Evolutionary conservation across 164 flowering plant species (phyloP), one percentile per base, ranked within the genome.

Genomic region (Euptelea pleiosperma): DNA sequence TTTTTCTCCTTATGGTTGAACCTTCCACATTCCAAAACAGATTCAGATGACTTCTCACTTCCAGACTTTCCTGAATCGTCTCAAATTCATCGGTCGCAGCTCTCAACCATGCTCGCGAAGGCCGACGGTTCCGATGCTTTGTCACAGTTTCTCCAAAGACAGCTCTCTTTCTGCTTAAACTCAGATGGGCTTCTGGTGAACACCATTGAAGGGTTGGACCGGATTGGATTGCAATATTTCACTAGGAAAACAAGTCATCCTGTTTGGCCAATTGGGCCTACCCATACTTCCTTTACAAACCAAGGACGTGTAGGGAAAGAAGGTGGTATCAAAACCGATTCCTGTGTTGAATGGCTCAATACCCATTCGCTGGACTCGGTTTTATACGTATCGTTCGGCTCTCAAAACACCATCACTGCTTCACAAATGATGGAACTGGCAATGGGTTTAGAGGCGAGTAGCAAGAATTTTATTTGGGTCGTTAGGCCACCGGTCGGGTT

Each of bases 361-460:
- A 6, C 57, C 21, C 82, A 79, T 31, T 69, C 73, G 0, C 18
- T 35, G 6, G 61, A 60, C 5, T 82, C 87, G 2, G 93, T 86
- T 0, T 41, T 86, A 1, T 84, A 75, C 65, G 40, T 84, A 2
- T 78, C 79, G 0, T 86, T 86, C 34, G 89, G 89, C 8, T 83
- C 89, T 8, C 70, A 71, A 46, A 73, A 75, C 76, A 70, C 82
- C 2, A 75, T 82, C 46, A 69, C 80, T 0, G 50, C 73, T 0
- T 59, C 77, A 0, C 82, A 84, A 21, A 80, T 79, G 82, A 74
- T 67, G 75, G 61, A 77, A 18, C 37, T 86, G 46, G 93, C 83
- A 0, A 61, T n/a, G 55, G 93, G 78, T 0, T 55, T 86, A 61
- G 93, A 86, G 47, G 56, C 36, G 0, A 73, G 79, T 35, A 76